Evolutionary conservation across 805 yeast genomes (phyloP), one percentile per base, ranked within the genome.

Genomic region (Candida caryicola): DNA sequence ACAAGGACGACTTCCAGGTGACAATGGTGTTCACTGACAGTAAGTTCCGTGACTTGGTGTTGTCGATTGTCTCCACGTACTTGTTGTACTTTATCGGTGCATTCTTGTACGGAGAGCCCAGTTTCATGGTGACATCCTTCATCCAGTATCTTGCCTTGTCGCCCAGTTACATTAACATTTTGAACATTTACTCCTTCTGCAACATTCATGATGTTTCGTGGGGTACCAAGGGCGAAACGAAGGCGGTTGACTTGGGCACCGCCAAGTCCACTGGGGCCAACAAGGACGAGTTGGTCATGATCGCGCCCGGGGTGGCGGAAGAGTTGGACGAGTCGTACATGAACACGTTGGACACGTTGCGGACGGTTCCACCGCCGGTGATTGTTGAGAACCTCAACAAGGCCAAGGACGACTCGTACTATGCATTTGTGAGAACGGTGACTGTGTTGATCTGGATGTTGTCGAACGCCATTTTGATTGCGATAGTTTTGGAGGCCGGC

Each of bases 161-260:
- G 46, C 99, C 99, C 0, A 79, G 95, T 0, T 93, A 90, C 60
- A 81, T 89, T 62, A 90, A 91, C 54, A 91, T 90, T 37, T 70
- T 91, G 56, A 89, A 88, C 60, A 91, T 91, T 44, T 91, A 91
- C 63, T 95, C 98, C 2, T 90, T 91, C 60, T 90, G 97, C 69
- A 91, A 91, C 62, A 83, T 91, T 44, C 96, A 91, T 60, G 99
- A 91, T 68, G 81, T 91, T 33, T 85, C 96, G 5, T 91, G 98
- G 98, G 98, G 98, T 59, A 91, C 96, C 3, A 87, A 90, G 60
- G 96, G 95, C 33, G 87, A 82, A 35, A 79, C 78, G 8, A 51
- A 50, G 35, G 79, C 69, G 55, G 77, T 69, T 64, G 95, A 76
- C 60, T 71, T 93, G 51, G 98, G 97, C 43, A 80, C 82, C 31